Base-by-base conservation (phyloP, 169 alveolate genomes). In the Cryptosporidium ryanae region DNA sequence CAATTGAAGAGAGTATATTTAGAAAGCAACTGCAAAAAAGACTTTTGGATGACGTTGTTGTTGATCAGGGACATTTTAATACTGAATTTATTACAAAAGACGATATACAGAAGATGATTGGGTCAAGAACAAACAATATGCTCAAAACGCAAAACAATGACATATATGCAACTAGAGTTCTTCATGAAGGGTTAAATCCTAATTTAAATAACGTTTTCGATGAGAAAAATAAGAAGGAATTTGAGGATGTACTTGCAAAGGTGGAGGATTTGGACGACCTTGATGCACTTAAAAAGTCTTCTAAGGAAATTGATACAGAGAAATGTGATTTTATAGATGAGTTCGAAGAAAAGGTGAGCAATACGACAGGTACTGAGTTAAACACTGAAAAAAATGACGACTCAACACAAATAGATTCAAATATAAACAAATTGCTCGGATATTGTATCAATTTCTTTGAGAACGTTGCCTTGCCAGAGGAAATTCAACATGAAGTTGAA, bases 1-100 rank as follows among this genome's bases (percentile, higher is more conserved):
- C 99, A 1, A 98, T 98, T 31, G 99, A 98, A 92, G 99, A 98
- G 90, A 97, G 97, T 89, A 97, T 98, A 38, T 97, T 98, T 95
- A 94, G 96, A 82, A 97, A 97, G 90, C 97, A 97, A 59, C 91
- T 98, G 21, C 98, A 97, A 93, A 98, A 98, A 91, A 93, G 99
- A 68, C 96, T 96, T 52, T 93, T 98, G 82, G 99, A 98, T 82
- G 98, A 98, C 68, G 94, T 97, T 29, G 98, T 98, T 64, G 98
- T 98, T 90, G 99, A 96, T 89, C 96, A 96, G 91, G 99, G 99
- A 0, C 93, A 94, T 84, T 98, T 98, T 84, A 76, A 63, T 13
- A 21, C 87, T 17, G 87, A 76, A 43, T 76, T 76, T 31, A 44
- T 76, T 8, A 59, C 87, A 12, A 76, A 76, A 25, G 57, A 55